Conservation (phyloP, 2,329 filamentous ascomycete genomes). For the Exserohilum rostratum region DNA sequence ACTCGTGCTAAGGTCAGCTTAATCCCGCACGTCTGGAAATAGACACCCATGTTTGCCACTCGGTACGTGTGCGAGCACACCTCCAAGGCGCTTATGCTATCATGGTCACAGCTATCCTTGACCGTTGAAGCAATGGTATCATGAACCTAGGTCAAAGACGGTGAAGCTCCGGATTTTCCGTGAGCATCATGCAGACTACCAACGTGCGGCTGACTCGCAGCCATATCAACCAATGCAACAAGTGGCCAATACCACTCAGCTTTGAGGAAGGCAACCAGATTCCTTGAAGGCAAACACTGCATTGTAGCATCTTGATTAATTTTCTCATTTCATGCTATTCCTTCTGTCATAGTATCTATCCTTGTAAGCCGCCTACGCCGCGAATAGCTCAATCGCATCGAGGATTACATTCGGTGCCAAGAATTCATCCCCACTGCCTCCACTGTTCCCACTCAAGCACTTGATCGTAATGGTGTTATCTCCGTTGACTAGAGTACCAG, state of each 20-base stretch:
- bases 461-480: constrained; percentile 67
- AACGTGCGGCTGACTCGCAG: not conserved
- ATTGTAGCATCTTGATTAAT: too few species aligned
- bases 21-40: not conserved
- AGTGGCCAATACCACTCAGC: not conserved
- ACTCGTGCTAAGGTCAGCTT: not conserved
- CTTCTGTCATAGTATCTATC: not conserved
- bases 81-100: not conserved
- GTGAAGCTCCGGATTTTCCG: not conserved
- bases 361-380: constrained; percentile 8
- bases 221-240: not conserved
- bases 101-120: not conserved
- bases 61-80: not conserved
- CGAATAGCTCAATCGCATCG: constrained; percentile 45
- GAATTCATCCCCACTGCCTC: constrained; percentile 59
- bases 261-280: too few species aligned
- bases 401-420: constrained; percentile 62
- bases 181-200: not conserved
- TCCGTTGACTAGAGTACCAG: constrained; percentile 64
- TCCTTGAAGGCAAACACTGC: too few species aligned
- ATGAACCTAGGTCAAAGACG: not conserved
- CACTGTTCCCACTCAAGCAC: constrained; percentile 63
- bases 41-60: not conserved
- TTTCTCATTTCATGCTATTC: too few species aligned
- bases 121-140: not conserved